Evolutionary conservation across 1,284 basidiomycete genomes (phyloP).

Genomic region (Fistulinella cinereoalba): DNA sequence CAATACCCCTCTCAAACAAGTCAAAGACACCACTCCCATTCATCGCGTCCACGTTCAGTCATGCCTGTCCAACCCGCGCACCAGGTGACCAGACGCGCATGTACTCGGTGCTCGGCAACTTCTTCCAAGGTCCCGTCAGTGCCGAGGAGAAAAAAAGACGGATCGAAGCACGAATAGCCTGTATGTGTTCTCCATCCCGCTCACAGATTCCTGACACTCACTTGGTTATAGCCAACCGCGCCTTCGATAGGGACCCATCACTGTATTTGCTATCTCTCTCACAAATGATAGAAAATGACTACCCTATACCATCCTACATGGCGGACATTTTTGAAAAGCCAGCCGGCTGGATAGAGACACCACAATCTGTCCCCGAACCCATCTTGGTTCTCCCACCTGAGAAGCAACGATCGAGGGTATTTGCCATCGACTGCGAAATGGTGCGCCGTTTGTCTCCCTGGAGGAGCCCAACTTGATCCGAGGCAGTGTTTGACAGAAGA

Average conservation of each 20-base stretch:
- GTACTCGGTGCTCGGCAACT: conserved; percentile 79
- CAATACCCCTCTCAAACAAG: conserved; percentile 53
- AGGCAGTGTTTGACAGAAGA: conserved; percentile 78
- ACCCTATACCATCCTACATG: conserved; percentile 79
- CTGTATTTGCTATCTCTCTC: conserved; percentile 74
- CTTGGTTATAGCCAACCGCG: conserved; percentile 50
- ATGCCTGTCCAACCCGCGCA: conserved; percentile 86
- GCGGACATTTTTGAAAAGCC: conserved; percentile 64
- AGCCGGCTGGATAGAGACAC: conserved; percentile 73
- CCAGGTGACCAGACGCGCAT: conserved; percentile 83
- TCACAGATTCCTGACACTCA: conserved; percentile 5
- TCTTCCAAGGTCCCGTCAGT: conserved; percentile 79
- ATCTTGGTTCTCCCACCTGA: conserved; percentile 26
- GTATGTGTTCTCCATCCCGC: conserved; percentile 35
- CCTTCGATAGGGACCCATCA: conserved; percentile 58
- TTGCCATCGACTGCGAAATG: conserved; percentile 92
- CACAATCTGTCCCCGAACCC: conserved; percentile 43
- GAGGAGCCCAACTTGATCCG: conserved; percentile 3
- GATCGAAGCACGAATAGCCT: conserved; percentile 48
- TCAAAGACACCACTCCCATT: conserved; percentile 58
- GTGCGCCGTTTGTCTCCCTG: conserved; percentile 41
- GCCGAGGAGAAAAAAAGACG: conserved; percentile 75
- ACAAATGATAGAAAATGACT: conserved; percentile 90
- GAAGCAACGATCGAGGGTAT: conserved; percentile 44
- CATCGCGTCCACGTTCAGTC: conserved; percentile 80